Evolutionary conservation across 176 grass and related monocot genomes (phyloP), one percentile per base, ranked within the genome.

Genomic region (Eragrostis nindensis): DNA sequence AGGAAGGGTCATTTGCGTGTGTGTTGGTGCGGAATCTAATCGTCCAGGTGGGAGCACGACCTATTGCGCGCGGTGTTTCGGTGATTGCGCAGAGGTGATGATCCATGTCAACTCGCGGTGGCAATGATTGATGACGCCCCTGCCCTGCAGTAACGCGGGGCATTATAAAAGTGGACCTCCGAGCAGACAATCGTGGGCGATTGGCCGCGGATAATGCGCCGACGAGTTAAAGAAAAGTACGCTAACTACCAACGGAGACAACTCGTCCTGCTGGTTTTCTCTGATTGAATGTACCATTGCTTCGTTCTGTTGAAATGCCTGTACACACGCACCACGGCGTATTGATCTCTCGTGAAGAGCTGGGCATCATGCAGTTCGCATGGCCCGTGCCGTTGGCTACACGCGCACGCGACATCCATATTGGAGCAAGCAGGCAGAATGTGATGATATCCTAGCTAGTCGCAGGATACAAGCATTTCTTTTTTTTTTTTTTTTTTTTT

Each of bases 21-120:
- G 68, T n/a, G 82, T 14, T 54, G 54, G 79, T 74, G 88, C 54
- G 84, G 84, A 83, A 87, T 87, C 80, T 90, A 83, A 75, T 74
- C 40, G 2, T 70, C 70, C 80, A 72, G 73, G 69, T 77, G 80
- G 86, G 86, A 41, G 74, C 80, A 78, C 60, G 67, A 71, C 67
- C 39, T 30, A 21, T 38, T 49, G 63, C 64, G 7, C 65, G 49
- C 39, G 77, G 77, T 65, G 53, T 66, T 25, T 66, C 78, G 48
- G 56, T 86, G 73, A 68, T 82, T 82, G 67, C 22, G 79, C 72
- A 61, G 83, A 67, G 48, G 2, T 36, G 32, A 36, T 36, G 32
- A 36, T 75, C 70, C 83, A 78, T 90, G 72, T 82, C 77, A 82
- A 82, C 66, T 86, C 41, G 66, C 78, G 40, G 73, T 45, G 66